Conservation (phyloP, 2,329 filamentous ascomycete genomes). For the Kalmusia sp. region DNA sequence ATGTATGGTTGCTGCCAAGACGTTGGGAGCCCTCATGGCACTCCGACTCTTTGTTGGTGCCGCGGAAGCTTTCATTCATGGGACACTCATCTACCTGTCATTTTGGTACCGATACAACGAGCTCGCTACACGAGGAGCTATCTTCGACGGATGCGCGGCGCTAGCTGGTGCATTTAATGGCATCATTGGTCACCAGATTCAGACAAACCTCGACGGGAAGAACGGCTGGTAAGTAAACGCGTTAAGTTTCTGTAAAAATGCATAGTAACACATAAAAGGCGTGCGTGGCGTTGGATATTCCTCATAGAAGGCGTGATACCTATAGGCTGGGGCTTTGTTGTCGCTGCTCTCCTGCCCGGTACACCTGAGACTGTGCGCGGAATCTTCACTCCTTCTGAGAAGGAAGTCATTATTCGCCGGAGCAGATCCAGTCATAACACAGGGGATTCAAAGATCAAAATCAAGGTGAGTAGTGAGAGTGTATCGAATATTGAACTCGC, state of each 20-base stretch:
- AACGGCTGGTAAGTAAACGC: no score
- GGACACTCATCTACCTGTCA: neutral
- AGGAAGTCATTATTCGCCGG: neutral
- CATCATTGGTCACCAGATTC: neutral
- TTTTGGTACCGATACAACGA: slow-evolving; percentile 2
- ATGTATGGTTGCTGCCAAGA: neutral
- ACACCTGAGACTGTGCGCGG: neutral
- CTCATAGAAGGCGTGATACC: neutral
- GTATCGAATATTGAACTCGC: no score
- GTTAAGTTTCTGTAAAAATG: no score
- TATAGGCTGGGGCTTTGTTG: slow-evolving; percentile 1
- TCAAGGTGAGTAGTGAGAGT: neutral
- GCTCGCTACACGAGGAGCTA: neutral
- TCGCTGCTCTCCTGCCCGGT: neutral
- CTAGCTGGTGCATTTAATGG: neutral
- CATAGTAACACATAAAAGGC: no score
- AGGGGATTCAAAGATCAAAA: neutral
- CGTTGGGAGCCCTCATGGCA: neutral
- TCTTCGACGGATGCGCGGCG: neutral
- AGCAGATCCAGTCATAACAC: neutral
- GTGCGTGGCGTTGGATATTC: neutral
- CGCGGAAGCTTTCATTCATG: slow-evolving; percentile 1
- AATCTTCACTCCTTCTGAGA: neutral
- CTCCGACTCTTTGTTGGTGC: neutral
- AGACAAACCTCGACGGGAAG: neutral